Percentiles rank a stretch among this genome's conserved stretches.
These are phyloP conservation scores for Alternaria brassicicola DNA, from an alignment of 2,329 filamentous ascomycete genomes.

Conservation along the genomic window DNA sequence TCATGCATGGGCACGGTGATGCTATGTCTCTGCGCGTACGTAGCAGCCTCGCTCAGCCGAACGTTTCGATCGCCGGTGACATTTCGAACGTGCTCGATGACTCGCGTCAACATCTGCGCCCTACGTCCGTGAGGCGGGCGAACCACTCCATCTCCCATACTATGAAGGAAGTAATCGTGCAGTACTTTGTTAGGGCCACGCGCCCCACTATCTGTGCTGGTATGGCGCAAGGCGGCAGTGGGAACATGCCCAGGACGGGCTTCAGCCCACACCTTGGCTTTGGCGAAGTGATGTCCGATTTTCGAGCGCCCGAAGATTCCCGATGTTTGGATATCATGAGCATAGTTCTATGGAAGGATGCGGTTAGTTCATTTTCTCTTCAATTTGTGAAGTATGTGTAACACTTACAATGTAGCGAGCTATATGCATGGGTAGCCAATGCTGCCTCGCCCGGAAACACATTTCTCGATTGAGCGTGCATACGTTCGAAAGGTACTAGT, in stretches of 20 bases:
- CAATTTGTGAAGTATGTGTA: not conserved
- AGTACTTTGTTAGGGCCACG: not conserved
- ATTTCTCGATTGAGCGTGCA: conserved; percentile 7
- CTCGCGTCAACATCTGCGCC: conserved; percentile 7
- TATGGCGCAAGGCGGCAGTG: not conserved
- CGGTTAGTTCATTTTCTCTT: not conserved
- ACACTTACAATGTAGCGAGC: conserved; percentile 3
- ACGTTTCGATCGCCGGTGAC: conserved; percentile 2
- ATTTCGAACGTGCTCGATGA: conserved; percentile 8
- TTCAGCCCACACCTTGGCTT: not conserved
- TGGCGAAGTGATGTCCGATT: conserved; percentile 2
- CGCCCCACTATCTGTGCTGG: conserved; percentile 1
- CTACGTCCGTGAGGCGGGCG: not conserved
- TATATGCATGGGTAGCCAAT: conserved; percentile 2
- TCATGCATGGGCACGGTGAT: not conserved
- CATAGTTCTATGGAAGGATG: not conserved
- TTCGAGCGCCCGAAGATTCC: not conserved
- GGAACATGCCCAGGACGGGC: not conserved
- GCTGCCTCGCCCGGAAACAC: not conserved
- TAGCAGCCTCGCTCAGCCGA: conserved; percentile 6
- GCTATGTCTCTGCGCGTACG: not conserved
- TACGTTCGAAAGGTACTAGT: conserved; percentile 1
- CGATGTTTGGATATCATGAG: not conserved
- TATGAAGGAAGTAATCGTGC: conserved; percentile 11
- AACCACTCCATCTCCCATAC: conserved; percentile 12